Evolutionary conservation across 192 early-diverging fungal species (phyloP), one percentile per base, ranked within the genome.

Genomic region (Ambispora gerdemannii): DNA sequence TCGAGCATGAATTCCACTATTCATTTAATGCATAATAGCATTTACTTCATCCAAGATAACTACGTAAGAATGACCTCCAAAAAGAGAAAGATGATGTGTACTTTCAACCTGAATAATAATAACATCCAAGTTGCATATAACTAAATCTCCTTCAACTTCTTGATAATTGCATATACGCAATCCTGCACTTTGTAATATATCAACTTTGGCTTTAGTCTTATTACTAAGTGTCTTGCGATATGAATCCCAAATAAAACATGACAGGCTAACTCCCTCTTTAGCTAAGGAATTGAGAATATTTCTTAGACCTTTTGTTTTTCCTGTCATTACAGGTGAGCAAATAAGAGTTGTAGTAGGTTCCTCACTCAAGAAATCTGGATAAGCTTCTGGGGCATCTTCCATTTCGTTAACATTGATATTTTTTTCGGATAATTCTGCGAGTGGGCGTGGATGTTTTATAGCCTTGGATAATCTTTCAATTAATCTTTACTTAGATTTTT

Each of bases 391-490:
- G 20, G 8, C 19, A 56, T 56, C 20, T 27, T 56, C 20, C 20
- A 56, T 56, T 56, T 56, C 20, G 27, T 56, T 56, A 56, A 56
- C 53, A 56, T 56, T 56, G 20, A 56, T 56, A 56, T 13, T 56
- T 56, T 56, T 56, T 56, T 15, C 38, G 15, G 38, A 43, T 43
- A 43, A 43, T 43, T 43, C 15, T 43, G 15, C 15, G 15, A 43
- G 38, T 43, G 15, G 15, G 15, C 15, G 38, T 43, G 38, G 15
- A 43, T 43, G 15, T 43, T 43, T 43, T 43, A 43, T 43, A 43
- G 15, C 15, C 15, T 43, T 43, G 15, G 47, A n/a, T 20, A 13
- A 56, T 56, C 20, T 56, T 56, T 56, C 20, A 56, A 7, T 24
- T 56, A 56, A 56, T 56, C 20, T 56, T 27, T 20, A 56, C 20